phyloP scores from a whole-genome alignment of 768 basidiomycete genomes.

The Panellus pusillus region DNA sequence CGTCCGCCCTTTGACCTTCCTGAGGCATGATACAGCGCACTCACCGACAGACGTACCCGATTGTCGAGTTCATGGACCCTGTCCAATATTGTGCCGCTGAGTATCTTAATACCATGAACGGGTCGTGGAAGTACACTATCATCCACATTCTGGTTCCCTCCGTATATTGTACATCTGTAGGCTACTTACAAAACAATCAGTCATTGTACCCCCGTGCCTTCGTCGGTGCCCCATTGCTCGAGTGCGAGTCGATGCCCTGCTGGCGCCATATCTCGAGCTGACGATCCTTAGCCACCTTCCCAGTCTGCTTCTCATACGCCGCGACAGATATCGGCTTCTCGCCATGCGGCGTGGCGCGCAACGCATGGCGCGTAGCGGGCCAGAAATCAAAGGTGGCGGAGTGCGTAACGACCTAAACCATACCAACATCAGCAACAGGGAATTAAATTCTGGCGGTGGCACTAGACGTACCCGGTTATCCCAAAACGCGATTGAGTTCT shows the following conservation, averaged over 20 bases:
- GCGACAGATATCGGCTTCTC: constrained; percentile 76
- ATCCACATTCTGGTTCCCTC: too few species aligned
- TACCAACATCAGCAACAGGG: not conserved
- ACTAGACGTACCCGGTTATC: constrained; percentile 14
- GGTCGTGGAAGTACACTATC: too few species aligned
- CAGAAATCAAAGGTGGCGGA: constrained; percentile 83
- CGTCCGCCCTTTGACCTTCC: too few species aligned
- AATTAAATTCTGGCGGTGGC: not conserved
- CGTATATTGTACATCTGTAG: too few species aligned
- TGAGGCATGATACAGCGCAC: too few species aligned
- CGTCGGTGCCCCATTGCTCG: constrained; percentile 28
- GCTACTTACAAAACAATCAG: constrained; percentile 28
- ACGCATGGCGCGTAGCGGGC: constrained; percentile 73
- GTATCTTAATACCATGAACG: too few species aligned
- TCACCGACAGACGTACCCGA: too few species aligned
- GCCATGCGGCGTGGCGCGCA: constrained; percentile 80
- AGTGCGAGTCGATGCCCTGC: constrained; percentile 52
- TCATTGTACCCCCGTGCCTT: constrained; percentile 63
- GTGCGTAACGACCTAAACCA: constrained; percentile 63
- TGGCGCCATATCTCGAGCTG: constrained; percentile 72
- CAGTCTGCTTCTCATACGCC: constrained; percentile 63
- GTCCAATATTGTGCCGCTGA: too few species aligned
- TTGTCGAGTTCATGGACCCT: too few species aligned
- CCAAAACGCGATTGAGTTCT: constrained; percentile 78
- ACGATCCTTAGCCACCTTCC: constrained; percentile 71